phyloP scores from a whole-genome alignment of 2,329 filamentous ascomycete genomes.

The Pyrenophora graminea region DNA sequence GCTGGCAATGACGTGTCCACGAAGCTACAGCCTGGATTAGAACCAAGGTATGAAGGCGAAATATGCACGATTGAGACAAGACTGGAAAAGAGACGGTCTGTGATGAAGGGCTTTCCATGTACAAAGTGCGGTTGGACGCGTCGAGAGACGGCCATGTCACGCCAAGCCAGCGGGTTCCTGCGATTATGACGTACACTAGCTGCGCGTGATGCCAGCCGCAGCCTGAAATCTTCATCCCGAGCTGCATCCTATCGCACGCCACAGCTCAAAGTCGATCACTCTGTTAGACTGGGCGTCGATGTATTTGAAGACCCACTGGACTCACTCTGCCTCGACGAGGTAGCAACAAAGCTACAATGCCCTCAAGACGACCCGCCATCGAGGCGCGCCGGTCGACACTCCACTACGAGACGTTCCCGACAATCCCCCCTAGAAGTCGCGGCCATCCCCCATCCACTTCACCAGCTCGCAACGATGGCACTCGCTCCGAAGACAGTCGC shows the following conservation, averaged over 20 bases:
- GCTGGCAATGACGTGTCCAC: too few species aligned
- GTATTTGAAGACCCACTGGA: slow-evolving; percentile 13
- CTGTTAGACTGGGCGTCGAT: slow-evolving; percentile 8
- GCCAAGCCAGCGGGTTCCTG: slow-evolving; percentile 11
- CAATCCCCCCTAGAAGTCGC: slow-evolving; percentile 69
- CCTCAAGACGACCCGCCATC: slow-evolving; percentile 40
- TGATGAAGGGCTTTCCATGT: background rate
- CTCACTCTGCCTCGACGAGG: slow-evolving; percentile 25
- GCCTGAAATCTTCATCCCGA: slow-evolving; percentile 9
- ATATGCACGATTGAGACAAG: too few species aligned
- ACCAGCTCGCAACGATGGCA: slow-evolving; percentile 31
- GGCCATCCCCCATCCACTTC: slow-evolving; percentile 54
- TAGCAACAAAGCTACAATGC: slow-evolving; percentile 31
- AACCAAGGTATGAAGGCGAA: too few species aligned
- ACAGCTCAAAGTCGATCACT: background rate
- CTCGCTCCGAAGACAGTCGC: slow-evolving; percentile 42
- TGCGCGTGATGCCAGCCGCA: slow-evolving; percentile 4
- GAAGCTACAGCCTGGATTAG: too few species aligned
- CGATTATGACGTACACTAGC: slow-evolving; percentile 8
- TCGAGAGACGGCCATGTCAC: slow-evolving; percentile 1
- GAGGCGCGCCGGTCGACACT: slow-evolving; percentile 57
- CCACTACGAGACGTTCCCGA: slow-evolving; percentile 82
- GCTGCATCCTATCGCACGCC: slow-evolving; percentile 1
- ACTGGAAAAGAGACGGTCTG: too few species aligned
- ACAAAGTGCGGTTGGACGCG: background rate